Evolutionary conservation across 2,329 filamentous ascomycete genomes (phyloP).

Genomic region (Teratosphaeria nubilosa): DNA sequence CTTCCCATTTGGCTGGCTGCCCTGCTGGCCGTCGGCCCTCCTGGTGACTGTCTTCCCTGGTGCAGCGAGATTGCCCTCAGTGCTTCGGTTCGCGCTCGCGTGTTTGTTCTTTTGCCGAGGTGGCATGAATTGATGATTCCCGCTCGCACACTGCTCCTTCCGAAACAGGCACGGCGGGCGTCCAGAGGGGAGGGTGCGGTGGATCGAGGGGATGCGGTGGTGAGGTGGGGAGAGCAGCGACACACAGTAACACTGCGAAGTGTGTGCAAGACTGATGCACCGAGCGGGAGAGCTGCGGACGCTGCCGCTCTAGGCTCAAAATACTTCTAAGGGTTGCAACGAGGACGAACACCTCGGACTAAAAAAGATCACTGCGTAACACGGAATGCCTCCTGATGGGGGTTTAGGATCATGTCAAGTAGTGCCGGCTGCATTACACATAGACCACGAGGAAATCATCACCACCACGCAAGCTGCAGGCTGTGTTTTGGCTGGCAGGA

Average conservation of each 20-base stretch:
- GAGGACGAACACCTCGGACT: neutral
- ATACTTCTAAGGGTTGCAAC: neutral
- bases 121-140: conserved; percentile 32
- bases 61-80: conserved; percentile 81
- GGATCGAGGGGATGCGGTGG: neutral
- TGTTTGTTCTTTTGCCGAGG: conserved; percentile 38
- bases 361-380: neutral
- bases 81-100: conserved; percentile 41
- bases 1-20: conserved; percentile 29
- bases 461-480: neutral
- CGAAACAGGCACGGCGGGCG: neutral
- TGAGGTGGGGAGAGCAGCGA: neutral
- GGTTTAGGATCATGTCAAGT: neutral
- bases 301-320: neutral
- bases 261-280: neutral
- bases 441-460: neutral
- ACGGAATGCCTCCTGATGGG: neutral
- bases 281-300: neutral
- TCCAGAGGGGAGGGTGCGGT: neutral
- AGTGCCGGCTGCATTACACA: neutral
- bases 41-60: conserved; percentile 57
- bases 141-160: conserved; percentile 5
- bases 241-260: neutral
- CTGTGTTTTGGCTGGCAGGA: neutral
- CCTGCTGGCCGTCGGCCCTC: conserved; percentile 36